Base-by-base conservation (phyloP, 352 stramenopile genomes). In the Phytophthora kernoviae region DNA sequence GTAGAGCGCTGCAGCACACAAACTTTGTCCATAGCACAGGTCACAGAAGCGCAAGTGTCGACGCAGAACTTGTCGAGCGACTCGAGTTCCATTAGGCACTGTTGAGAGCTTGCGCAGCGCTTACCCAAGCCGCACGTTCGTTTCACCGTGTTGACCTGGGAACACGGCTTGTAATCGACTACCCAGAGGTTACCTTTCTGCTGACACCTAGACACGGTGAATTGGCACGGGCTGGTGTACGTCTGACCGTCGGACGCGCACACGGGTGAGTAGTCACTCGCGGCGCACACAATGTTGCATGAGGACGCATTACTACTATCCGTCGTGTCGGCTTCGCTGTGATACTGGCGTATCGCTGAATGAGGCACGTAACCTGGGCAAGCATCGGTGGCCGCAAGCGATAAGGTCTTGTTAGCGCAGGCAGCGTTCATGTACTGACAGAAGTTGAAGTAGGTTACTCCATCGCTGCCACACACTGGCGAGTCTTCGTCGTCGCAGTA, bases 401-500 rank as follows among this genome's bases (percentile, higher is more conserved):
- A 54, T 14, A 75, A 50, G n/a, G 46, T 65, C 2, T 62, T 56
- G 33, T 70, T 52, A 21, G 30, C 26, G 27, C 67, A 77, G 30
- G 64, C 62, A n/a, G 68, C 72, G 39, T 58, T 73, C 54, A 65
- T 52, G 58, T 75, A 77, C 26, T 55, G 20, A 27, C 65, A 73
- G 11, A 59, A 55, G 52, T 78, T 81, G 18, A 30, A 22, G 51
- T 76, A 78, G 5, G 68, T 71, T 22, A 69, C 54, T 18, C 54
- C 60, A 33, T 78, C 66, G 12, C 68, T 70, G 43, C 54, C 68
- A 46, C 73, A 81, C 36, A 79, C 66, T 10, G 70, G 70, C 9
- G 47, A 52, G 42, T 58, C 47, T 36, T 58, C 30, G 20, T 54
- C 33, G 17, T 26, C 18, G 34, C 57, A 58, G 26, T 34, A 24